These are phyloP conservation scores for Nakazawaea molendinolei DNA, from an alignment of 805 yeast genomes.

Conservation along the genomic window DNA sequence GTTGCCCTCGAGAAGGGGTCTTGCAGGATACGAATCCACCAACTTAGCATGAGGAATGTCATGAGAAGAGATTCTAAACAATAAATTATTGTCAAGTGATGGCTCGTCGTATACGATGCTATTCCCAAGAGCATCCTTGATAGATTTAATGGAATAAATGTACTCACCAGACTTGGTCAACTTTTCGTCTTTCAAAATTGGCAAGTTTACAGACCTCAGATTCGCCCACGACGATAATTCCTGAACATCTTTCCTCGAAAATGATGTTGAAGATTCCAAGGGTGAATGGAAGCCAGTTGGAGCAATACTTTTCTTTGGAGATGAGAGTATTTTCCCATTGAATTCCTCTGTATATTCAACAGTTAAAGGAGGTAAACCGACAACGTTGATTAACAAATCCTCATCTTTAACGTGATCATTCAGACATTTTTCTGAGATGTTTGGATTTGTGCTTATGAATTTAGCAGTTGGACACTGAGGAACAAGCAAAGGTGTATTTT, in stretches of 20 bases:
- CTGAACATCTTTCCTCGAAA: conserved; percentile 25
- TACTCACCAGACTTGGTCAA: conserved; percentile 40
- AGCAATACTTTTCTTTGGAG: not conserved
- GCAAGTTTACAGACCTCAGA: conserved; percentile 20
- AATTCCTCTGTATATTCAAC: conserved; percentile 46
- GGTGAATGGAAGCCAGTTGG: conserved; percentile 39
- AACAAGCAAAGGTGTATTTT: conserved; percentile 55
- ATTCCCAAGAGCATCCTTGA: conserved; percentile 67
- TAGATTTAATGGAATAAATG: conserved; percentile 47
- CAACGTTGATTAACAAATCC: conserved; percentile 39
- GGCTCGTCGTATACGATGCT: conserved; percentile 34
- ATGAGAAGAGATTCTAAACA: conserved; percentile 44
- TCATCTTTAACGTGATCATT: conserved; percentile 34
- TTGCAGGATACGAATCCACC: conserved; percentile 25
- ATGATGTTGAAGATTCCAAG: conserved; percentile 23
- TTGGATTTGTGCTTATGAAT: conserved; percentile 27
- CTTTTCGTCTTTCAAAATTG: conserved; percentile 19
- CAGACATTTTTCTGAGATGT: conserved; percentile 56
- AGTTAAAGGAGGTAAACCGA: conserved; percentile 76
- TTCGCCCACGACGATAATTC: conserved; percentile 31
- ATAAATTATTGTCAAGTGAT: conserved; percentile 29
- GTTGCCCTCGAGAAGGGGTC: conserved; percentile 24
- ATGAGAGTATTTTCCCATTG: conserved; percentile 19
- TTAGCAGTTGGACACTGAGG: conserved; percentile 75
- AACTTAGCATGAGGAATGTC: conserved; percentile 47